These are phyloP conservation scores for Talaromyces sp. DNA, from an alignment of 2,329 filamentous ascomycete genomes.

Conservation along the genomic window DNA sequence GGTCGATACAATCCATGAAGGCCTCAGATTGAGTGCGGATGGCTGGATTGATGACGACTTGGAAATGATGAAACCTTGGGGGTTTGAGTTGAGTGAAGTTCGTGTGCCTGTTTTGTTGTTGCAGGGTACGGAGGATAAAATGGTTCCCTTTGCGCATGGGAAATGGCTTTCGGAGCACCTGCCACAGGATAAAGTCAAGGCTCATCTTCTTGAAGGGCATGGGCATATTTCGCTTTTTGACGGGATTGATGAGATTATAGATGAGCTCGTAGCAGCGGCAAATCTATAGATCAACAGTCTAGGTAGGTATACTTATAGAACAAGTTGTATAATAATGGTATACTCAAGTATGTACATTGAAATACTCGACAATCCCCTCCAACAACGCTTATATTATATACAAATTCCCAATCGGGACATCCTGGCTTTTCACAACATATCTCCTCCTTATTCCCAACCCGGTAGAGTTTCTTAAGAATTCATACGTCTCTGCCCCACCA, in stretches of 20 bases:
- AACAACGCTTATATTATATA: constrained; percentile 56
- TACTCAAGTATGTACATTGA: constrained; percentile 3
- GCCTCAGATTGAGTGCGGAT: background rate
- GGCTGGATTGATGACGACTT: constrained; percentile 17
- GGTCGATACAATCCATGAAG: constrained; percentile 2
- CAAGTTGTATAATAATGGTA: background rate
- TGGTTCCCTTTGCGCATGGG: constrained; percentile 17
- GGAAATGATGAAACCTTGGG: background rate
- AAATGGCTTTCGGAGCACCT: constrained; percentile 12
- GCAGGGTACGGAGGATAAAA: constrained; percentile 12
- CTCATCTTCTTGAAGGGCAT: constrained; percentile 6
- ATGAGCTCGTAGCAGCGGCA: constrained; percentile 11
- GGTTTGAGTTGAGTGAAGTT: constrained; percentile 13
- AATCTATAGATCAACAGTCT: background rate
- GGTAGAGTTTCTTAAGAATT: constrained; percentile 60
- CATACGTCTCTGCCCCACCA: constrained; percentile 66
- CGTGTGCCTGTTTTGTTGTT: constrained; percentile 7
- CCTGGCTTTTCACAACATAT: constrained; percentile 79
- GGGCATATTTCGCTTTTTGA: constrained; percentile 15
- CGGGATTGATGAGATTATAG: constrained; percentile 7
- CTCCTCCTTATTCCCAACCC: constrained; percentile 73
- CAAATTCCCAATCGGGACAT: constrained; percentile 74
- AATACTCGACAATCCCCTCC: background rate
- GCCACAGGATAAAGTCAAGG: constrained; percentile 18
- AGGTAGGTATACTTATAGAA: background rate